Evolutionary conservation across 2,329 filamentous ascomycete genomes (phyloP), one percentile per base, ranked within the genome.

Genomic region (Metarhizium brunneum): DNA sequence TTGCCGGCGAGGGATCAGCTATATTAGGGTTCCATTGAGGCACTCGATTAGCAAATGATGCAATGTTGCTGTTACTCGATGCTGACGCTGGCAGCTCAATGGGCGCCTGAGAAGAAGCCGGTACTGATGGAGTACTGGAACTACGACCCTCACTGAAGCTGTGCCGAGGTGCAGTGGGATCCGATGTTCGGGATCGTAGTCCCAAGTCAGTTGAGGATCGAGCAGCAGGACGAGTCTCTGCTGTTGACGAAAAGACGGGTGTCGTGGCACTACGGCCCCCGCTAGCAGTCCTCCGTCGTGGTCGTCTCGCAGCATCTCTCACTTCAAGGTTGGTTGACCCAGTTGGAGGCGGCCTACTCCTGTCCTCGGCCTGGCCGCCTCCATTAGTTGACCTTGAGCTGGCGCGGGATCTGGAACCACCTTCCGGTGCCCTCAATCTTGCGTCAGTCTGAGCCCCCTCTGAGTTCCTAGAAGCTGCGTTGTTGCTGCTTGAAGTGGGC

Each of bases 121-220:
- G 62, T 5, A 71, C 65, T 3, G 69, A 64, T 5, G 69, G 68
- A 14, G 70, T 69, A 54, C 71, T 74, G 2, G 68, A 65, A 59
- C 74, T 79, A 56, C 77, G 68, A 4, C 63, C 68, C 10, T 80
- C 76, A 11, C 67, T 65, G 32, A 76, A 68, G 47, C 66, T 68
- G 2, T 76, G 72, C 43, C 76, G 71, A 13, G 66, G 67, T 5
- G 66, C 60, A 2, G 67, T 62, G 4, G 69, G 61, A 29, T 76
- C 75, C 14, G 69, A 65, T 8, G 68, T 68, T 25, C 72, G 71
- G 6, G 76, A 68, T 47, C 75, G 73, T 5, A 75, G 59, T 2
- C 71, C 69, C 8, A 90, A 71, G 64, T 91, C 87, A 2, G 82
- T 87, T 50, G 85, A 81, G 18, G 87, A 89, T 25, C 81, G 79